These are phyloP conservation scores for Berberis vulgaris DNA, from an alignment of 164 flowering plant genomes.

Conservation along the genomic window DNA sequence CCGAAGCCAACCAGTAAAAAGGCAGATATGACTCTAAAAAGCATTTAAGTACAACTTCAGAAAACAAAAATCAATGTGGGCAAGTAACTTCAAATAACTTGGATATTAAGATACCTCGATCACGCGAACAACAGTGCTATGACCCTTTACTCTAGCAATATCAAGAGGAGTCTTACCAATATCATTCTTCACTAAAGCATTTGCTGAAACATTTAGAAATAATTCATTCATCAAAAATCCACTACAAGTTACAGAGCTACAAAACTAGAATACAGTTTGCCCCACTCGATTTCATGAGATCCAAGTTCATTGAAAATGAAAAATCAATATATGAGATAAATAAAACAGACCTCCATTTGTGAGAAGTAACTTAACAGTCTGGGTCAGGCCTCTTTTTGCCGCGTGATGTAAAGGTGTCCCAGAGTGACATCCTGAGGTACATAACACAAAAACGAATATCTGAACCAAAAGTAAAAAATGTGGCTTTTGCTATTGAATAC, in stretches of 20 bases:
- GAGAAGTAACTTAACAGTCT: constrained; percentile 71
- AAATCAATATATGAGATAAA: constrained; percentile 4
- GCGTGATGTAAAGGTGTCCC: constrained; percentile 99
- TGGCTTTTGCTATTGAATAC: constrained; percentile 7
- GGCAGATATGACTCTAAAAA: constrained; percentile 63
- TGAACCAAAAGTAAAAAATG: background rate
- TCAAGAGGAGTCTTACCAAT: constrained; percentile 85
- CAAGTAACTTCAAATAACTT: background rate
- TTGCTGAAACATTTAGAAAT: constrained; percentile 50
- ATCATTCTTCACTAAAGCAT: constrained; percentile 73
- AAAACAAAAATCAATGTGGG: background rate
- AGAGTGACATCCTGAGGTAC: constrained; percentile 49
- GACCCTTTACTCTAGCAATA: constrained; percentile 75
- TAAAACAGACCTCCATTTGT: constrained; percentile 60
- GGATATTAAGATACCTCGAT: constrained; percentile 60
- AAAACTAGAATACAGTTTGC: background rate
- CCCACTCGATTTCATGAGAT: background rate
- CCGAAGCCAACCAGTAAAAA: constrained; percentile 90
- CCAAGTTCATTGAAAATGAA: background rate
- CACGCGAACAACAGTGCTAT: constrained; percentile 60
- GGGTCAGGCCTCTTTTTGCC: constrained; percentile 73
- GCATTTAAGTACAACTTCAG: background rate
- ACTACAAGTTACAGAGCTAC: background rate
- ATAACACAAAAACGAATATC: background rate
- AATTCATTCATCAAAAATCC: background rate